Conservation (phyloP, 2,329 filamentous ascomycete species). For the Orbilia quercus region DNA sequence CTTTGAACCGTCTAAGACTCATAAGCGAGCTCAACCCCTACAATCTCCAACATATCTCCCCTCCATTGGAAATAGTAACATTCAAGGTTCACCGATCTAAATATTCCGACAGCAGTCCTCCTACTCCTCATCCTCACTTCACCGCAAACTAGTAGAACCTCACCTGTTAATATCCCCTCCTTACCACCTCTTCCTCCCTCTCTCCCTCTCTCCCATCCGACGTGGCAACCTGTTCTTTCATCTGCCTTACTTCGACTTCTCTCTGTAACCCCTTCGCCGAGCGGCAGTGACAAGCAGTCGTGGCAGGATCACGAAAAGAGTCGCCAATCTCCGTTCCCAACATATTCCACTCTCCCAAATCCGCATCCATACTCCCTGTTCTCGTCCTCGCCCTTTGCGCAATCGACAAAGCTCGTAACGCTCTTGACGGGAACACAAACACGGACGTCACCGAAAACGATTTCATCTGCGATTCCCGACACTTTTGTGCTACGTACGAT, state of each 20-base stretch:
- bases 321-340: conserved; percentile 56
- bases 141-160: conserved; percentile 26
- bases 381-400: conserved; percentile 43
- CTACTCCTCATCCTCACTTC: conserved; percentile 57
- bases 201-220: conserved; percentile 57
- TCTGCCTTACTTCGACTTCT: conserved; percentile 3
- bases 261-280: conserved; percentile 6
- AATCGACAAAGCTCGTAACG: conserved; percentile 56
- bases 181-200: conserved; percentile 14
- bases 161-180: background rate
- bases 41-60: conserved; percentile 56
- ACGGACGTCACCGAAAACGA: conserved; percentile 57
- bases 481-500: conserved; percentile 52
- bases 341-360: conserved; percentile 20
- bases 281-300: conserved; percentile 38
- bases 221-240: conserved; percentile 61
- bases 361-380: conserved; percentile 24
- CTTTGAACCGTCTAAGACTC: conserved; percentile 55
- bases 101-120: conserved; percentile 53
- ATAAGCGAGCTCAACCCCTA: conserved; percentile 56
- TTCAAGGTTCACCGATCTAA: conserved; percentile 30
- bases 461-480: conserved; percentile 55
- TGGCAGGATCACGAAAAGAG: conserved; percentile 56
- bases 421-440: conserved; percentile 55
- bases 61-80: conserved; percentile 56